These are phyloP conservation scores for Mycena indigotica DNA, from an alignment of 768 basidiomycete genomes.

Conservation along the genomic window DNA sequence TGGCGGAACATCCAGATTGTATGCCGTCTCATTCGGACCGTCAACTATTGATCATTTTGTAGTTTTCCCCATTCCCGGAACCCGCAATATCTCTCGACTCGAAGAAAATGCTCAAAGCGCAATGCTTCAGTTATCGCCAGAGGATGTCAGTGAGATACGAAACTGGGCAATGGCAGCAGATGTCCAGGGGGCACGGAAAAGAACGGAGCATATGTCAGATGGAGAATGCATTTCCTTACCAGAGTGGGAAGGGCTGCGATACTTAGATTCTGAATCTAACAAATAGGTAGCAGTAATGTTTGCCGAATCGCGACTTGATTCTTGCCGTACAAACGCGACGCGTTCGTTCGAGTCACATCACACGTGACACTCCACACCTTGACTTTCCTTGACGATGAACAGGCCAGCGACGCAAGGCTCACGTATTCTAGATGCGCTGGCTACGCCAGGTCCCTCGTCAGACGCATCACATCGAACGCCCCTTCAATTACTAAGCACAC, in stretches of 20 bases:
- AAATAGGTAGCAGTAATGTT: too few relatives aligned
- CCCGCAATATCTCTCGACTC: constrained; percentile 19
- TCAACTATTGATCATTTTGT: background rate
- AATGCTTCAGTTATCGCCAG: constrained; percentile 19
- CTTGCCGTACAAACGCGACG: too few relatives aligned
- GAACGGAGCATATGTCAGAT: constrained; percentile 13
- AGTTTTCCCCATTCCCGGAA: constrained; percentile 33
- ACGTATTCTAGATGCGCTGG: background rate
- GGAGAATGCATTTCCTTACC: constrained; percentile 25
- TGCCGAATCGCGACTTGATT: too few relatives aligned
- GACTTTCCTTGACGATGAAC: constrained; percentile 1
- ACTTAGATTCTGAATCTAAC: too few relatives aligned
- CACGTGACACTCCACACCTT: too few relatives aligned
- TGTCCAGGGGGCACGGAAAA: constrained; percentile 26
- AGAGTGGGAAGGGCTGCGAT: background rate
- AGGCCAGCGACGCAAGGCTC: background rate
- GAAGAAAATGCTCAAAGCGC: constrained; percentile 28
- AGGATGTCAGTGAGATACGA: constrained; percentile 28
- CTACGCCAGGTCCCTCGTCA: too few relatives aligned
- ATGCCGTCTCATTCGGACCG: too few relatives aligned
- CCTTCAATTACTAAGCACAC: constrained; percentile 2
- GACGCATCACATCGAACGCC: background rate
- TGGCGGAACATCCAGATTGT: constrained; percentile 21
- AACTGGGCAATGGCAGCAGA: constrained; percentile 24
- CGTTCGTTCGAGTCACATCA: too few relatives aligned